Conservation (phyloP, 2,329 filamentous ascomycete genomes). For the Trichoderma cornu-damae region DNA sequence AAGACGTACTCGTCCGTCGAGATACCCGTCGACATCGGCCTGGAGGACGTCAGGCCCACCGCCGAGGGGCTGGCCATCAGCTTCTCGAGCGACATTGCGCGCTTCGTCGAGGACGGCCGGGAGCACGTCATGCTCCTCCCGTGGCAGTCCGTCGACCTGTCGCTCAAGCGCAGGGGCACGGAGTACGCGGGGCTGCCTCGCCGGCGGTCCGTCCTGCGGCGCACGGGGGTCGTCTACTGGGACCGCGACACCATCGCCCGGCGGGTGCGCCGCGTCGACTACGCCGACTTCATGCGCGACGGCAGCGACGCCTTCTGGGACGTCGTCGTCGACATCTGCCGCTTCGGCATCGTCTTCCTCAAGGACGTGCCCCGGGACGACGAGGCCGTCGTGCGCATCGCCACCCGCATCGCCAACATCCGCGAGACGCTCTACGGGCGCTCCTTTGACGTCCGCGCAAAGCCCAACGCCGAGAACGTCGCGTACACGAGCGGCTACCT, state of each 20-base stretch:
- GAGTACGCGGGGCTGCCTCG: conserved; percentile 25
- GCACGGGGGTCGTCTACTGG: conserved; percentile 39
- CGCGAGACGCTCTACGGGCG: conserved; percentile 86
- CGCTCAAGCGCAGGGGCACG: conserved; percentile 25
- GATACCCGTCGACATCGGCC: conserved; percentile 33
- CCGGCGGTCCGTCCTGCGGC: conserved; percentile 28
- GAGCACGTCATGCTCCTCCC: conserved; percentile 28
- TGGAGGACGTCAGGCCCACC: conserved; percentile 29
- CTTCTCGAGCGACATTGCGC: conserved; percentile 51
- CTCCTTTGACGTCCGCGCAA: conserved; percentile 83
- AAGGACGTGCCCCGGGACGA: conserved; percentile 65
- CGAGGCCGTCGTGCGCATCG: conserved; percentile 61
- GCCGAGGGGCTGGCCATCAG: conserved; percentile 47
- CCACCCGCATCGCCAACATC: conserved; percentile 67
- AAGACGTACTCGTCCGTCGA: conserved; percentile 47
- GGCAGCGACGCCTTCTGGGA: conserved; percentile 51
- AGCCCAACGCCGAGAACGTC: conserved; percentile 81
- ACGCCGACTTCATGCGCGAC: conserved; percentile 63
- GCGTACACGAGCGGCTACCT: conserved; percentile 81
- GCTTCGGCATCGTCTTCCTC: conserved; percentile 71
- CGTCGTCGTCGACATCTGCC: conserved; percentile 57
- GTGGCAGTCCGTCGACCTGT: conserved; percentile 36
- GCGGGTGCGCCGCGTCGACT: conserved; percentile 58
- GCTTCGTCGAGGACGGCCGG: conserved; percentile 30
- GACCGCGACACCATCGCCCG: conserved; percentile 33